Evolutionary conservation across 2,329 filamentous ascomycete genomes (phyloP).

Genomic region (Fusarium fujikuroi): DNA sequence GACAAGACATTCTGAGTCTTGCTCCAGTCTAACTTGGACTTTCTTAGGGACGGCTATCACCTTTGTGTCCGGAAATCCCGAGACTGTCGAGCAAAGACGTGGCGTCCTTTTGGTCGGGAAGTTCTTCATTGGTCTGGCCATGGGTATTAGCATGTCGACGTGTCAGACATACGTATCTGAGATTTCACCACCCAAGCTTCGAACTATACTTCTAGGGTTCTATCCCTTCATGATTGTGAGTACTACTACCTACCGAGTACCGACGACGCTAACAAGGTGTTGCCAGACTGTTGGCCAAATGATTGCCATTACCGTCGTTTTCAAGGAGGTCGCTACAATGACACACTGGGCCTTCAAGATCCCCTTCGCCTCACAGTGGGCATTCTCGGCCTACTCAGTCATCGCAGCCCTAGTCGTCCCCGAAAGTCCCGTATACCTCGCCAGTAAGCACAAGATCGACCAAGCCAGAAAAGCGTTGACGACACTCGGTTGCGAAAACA

Average conservation of each 20-base stretch:
- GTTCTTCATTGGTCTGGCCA: neutral
- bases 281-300: neutral
- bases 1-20: too few species aligned
- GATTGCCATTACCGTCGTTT: neutral
- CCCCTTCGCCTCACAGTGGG: neutral
- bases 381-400: neutral
- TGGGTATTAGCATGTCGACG: neutral
- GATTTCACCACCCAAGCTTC: neutral
- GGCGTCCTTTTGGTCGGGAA: neutral
- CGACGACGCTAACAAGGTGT: fast-evolving
- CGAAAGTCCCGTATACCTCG: neutral
- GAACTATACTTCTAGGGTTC: neutral
- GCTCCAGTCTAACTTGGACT: neutral
- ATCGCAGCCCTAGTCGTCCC: neutral
- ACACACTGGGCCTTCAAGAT: neutral
- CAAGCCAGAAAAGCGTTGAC: neutral
- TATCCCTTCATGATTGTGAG: neutral
- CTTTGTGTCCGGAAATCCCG: neutral
- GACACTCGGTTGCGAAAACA: neutral
- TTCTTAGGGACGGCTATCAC: neutral
- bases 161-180: neutral
- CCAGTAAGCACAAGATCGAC: neutral
- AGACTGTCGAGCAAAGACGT: neutral
- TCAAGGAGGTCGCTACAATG: neutral
- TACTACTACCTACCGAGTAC: too few species aligned